Conservation (phyloP, 2,329 filamentous ascomycete species). For the Sporothrix euskadiensis region DNA sequence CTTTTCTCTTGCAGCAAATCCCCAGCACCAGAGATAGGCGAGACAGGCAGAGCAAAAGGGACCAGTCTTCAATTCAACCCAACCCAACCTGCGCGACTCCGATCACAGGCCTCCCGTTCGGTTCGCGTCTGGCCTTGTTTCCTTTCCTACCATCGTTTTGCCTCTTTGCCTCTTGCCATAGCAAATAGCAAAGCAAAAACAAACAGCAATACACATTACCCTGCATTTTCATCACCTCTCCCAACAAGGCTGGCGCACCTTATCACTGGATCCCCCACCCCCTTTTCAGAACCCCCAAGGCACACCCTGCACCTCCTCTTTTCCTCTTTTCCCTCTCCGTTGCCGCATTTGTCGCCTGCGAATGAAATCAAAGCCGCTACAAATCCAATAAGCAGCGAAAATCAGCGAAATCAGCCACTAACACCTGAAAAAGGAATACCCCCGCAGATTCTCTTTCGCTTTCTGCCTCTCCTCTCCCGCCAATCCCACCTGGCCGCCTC, state of each 20-base stretch:
- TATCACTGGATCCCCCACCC: conserved; percentile 12
- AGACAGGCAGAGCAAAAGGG: not conserved
- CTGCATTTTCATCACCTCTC: not conserved
- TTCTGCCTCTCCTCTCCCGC: not conserved
- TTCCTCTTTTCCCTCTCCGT: conserved; percentile 8
- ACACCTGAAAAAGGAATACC: conserved; percentile 22
- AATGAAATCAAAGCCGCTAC: not conserved
- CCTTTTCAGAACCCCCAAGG: not conserved
- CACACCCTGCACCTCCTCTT: conserved; percentile 13
- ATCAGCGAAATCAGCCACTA: conserved; percentile 17
- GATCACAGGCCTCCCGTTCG: not conserved
- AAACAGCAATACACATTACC: not conserved
- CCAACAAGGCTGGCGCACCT: conserved; percentile 20
- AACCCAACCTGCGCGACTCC: not conserved
- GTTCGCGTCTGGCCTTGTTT: not conserved
- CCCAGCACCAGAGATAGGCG: not conserved
- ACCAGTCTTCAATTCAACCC: not conserved
- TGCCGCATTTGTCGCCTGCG: not conserved
- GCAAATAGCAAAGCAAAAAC: not conserved
- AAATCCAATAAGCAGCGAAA: conserved; percentile 9
- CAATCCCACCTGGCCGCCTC: conserved; percentile 15
- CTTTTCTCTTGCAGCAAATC: not conserved
- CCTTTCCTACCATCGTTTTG: not conserved
- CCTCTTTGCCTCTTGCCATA: not conserved
- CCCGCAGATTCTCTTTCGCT: not conserved